phyloP scores from a whole-genome alignment of 129 eudicot genomes.

The Heracleum sosnowskyi region DNA sequence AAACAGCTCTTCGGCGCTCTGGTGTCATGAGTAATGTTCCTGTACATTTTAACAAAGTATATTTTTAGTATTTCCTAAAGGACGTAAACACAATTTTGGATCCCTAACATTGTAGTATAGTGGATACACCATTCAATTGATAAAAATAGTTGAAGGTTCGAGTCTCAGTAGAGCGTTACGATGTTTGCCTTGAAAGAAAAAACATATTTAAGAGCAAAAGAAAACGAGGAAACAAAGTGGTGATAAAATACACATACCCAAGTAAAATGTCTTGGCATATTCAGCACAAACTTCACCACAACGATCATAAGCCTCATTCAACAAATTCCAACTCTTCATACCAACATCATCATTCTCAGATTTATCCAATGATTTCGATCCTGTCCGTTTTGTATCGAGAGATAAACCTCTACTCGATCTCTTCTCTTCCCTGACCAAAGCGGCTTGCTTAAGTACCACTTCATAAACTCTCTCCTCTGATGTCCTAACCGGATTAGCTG shows the following conservation, averaged over 20 bases:
- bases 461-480: constrained; percentile 95
- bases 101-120: background rate
- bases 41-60: background rate
- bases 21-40: constrained; percentile 15
- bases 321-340: constrained; percentile 58
- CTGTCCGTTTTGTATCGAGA: background rate
- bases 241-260: constrained; percentile 32
- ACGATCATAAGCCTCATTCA: constrained; percentile 92
- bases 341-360: constrained; percentile 30
- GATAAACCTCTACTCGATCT: background rate
- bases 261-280: constrained; percentile 96
- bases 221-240: background rate
- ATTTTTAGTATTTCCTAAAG: background rate
- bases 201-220: background rate
- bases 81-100: background rate
- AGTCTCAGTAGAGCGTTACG: background rate
- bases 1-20: constrained; percentile 12
- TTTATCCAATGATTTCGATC: background rate
- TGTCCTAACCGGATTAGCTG: constrained; percentile 66
- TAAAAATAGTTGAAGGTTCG: background rate
- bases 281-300: constrained; percentile 99
- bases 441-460: constrained; percentile 94
- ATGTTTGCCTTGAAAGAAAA: background rate
- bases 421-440: constrained; percentile 57
- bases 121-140: background rate